These are phyloP conservation scores for Geosmithia flava DNA, from an alignment of 2,329 filamentous ascomycete genomes.

Conservation along the genomic window DNA sequence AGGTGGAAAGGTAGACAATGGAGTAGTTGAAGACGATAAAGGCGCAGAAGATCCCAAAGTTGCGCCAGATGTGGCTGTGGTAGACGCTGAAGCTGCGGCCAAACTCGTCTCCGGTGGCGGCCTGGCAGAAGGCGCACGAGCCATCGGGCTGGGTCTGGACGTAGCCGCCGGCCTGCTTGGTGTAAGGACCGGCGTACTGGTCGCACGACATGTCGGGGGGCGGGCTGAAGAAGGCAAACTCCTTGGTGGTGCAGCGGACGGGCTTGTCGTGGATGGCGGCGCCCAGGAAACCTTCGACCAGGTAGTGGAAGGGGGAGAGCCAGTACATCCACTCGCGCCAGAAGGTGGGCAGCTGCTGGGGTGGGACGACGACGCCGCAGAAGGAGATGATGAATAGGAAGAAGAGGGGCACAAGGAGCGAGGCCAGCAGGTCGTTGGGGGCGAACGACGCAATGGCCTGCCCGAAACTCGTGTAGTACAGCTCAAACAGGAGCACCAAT, in stretches of 20 bases:
- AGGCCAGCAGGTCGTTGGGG: constrained; percentile 55
- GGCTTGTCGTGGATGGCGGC: constrained; percentile 40
- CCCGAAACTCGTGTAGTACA: constrained; percentile 53
- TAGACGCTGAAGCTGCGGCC: constrained; percentile 46
- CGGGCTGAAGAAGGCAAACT: constrained; percentile 47
- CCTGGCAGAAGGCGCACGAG: constrained; percentile 56
- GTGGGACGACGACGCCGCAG: constrained; percentile 58
- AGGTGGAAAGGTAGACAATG: constrained; percentile 24
- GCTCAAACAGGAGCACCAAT: constrained; percentile 51
- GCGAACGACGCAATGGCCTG: constrained; percentile 55
- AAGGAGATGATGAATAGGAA: constrained; percentile 60
- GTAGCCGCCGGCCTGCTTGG: constrained; percentile 44
- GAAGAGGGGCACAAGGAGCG: constrained; percentile 54
- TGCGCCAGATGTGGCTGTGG: constrained; percentile 49
- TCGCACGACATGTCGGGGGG: constrained; percentile 48
- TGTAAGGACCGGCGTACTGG: constrained; percentile 42
- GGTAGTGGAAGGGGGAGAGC: constrained; percentile 55
- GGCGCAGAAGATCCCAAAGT: constrained; percentile 52
- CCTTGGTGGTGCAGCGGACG: constrained; percentile 39
- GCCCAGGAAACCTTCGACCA: constrained; percentile 49
- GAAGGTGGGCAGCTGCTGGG: constrained; percentile 42
- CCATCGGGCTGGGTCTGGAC: constrained; percentile 35
- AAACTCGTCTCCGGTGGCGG: constrained; percentile 47
- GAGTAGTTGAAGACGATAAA: constrained; percentile 52
- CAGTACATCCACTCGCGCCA: constrained; percentile 57